These are phyloP conservation scores for Ascochyta rabiei DNA, from an alignment of 2,329 filamentous ascomycete genomes.

Conservation along the genomic window DNA sequence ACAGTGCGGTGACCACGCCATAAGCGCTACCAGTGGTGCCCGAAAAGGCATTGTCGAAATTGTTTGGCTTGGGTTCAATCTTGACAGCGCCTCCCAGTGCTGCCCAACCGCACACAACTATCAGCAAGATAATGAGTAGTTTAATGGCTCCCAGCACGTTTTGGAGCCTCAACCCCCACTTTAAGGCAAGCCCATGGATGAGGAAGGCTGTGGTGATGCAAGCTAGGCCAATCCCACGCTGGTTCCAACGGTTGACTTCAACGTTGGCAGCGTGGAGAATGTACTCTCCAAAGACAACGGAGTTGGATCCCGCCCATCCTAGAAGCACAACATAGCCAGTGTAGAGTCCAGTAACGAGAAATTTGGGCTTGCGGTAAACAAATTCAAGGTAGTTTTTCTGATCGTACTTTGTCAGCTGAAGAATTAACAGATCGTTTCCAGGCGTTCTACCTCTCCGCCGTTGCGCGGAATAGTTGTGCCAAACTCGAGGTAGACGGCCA, in stretches of 20 bases:
- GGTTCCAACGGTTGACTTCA: constrained; percentile 69
- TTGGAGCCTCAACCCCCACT: constrained; percentile 71
- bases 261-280: constrained; percentile 69
- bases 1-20: constrained; percentile 70
- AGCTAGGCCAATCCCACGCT: constrained; percentile 69
- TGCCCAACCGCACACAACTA: constrained; percentile 67
- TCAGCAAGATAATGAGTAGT: constrained; percentile 68
- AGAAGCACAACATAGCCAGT: constrained; percentile 66
- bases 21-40: constrained; percentile 71
- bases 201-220: constrained; percentile 70
- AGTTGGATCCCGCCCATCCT: constrained; percentile 69
- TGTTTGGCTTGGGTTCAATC: constrained; percentile 63
- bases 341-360: constrained; percentile 67
- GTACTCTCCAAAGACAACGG: constrained; percentile 73
- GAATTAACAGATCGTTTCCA: not conserved
- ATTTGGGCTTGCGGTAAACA: constrained; percentile 65
- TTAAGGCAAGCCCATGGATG: constrained; percentile 67
- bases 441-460: constrained; percentile 55
- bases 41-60: constrained; percentile 68
- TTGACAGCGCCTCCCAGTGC: constrained; percentile 67
- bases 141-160: constrained; percentile 71
- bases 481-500: constrained; percentile 70
- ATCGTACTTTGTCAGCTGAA: not conserved
- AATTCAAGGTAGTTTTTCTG: constrained; percentile 73
- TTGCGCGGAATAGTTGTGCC: constrained; percentile 69